These are phyloP conservation scores for Blastobotrys apis DNA, from an alignment of 1,139 yeast genomes.

Conservation along the genomic window DNA sequence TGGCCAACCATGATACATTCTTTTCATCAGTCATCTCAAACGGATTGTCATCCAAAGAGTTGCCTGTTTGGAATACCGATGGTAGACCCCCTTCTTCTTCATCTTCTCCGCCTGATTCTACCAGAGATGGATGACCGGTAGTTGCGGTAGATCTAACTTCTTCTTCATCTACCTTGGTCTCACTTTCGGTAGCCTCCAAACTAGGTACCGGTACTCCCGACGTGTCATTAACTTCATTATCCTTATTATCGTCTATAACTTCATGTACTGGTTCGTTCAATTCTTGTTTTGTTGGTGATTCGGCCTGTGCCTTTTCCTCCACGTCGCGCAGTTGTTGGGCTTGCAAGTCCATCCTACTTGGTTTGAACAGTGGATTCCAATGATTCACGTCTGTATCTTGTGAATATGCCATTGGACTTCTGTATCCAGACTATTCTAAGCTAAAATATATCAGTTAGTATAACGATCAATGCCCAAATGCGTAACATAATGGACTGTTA, in stretches of 20 bases:
- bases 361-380: constrained; percentile 22
- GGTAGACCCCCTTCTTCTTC: neutral
- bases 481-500: too few species aligned
- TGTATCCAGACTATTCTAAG: too few species aligned
- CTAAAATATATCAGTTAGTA: too few species aligned
- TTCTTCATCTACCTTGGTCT: neutral
- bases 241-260: neutral
- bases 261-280: neutral
- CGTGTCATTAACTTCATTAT: too few species aligned
- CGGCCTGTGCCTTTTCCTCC: neutral
- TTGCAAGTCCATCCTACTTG: constrained; percentile 14
- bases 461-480: too few species aligned
- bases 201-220: neutral
- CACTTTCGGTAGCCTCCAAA: too few species aligned
- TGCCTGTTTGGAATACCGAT: constrained; percentile 3
- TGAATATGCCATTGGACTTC: neutral
- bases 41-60: constrained; percentile 14
- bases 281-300: neutral
- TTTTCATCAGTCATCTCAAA: constrained; percentile 16
- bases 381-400: constrained; percentile 5
- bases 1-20: constrained; percentile 11
- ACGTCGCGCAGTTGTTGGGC: neutral
- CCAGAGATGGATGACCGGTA: constrained; percentile 2
- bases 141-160: neutral
- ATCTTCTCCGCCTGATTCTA: neutral